Conservation (phyloP, 345 rosid species). For the Geranium brycei region DNA sequence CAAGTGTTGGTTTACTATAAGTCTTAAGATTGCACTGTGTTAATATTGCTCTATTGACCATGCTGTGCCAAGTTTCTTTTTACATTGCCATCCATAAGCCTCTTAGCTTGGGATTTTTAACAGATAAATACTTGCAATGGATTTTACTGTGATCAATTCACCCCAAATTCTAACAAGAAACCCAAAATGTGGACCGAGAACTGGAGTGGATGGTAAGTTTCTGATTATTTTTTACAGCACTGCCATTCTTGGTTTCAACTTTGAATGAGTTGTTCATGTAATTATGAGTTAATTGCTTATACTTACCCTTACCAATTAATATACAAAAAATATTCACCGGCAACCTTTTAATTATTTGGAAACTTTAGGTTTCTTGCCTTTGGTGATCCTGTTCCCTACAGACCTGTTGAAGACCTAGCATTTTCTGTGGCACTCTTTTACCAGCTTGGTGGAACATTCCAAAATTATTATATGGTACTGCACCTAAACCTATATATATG, state of each 20-base stretch:
- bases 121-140: constrained; percentile 98
- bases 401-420: constrained; percentile 86
- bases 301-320: neutral
- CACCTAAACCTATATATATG: neutral
- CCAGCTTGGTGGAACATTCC: constrained; percentile 93
- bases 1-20: neutral
- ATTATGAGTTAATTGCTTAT: neutral
- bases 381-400: constrained; percentile 70
- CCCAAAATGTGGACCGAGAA: constrained; percentile 99
- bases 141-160: constrained; percentile 91
- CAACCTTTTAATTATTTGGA: constrained; percentile 1
- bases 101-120: constrained; percentile 1
- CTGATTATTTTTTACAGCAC: constrained; percentile 6
- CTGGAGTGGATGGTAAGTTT: constrained; percentile 81
- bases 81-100: neutral
- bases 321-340: neutral
- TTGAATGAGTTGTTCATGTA: constrained; percentile 2
- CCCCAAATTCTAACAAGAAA: constrained; percentile 70
- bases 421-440: constrained; percentile 83
- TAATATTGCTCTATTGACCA: neutral
- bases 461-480: constrained; percentile 88
- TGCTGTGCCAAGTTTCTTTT: no score
- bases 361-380: constrained; percentile 55
- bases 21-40: neutral
- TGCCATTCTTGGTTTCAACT: neutral